phyloP scores from a whole-genome alignment of 305 asterid genomes.

The Solanum aculeatissimum region DNA sequence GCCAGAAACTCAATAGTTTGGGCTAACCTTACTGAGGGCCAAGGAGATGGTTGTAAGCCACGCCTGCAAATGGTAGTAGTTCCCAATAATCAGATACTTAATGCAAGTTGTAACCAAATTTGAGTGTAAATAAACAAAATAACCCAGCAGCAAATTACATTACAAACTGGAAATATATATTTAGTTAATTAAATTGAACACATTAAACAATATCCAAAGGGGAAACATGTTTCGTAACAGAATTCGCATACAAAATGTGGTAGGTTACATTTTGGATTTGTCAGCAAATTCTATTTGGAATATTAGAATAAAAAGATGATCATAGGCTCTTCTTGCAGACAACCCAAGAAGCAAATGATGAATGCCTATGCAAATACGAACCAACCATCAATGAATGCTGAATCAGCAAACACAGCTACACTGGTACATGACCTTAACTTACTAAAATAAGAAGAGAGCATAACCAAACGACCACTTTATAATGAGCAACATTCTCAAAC shows the following conservation, averaged over 20 bases:
- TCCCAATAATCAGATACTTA: neutral
- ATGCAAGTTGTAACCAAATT: neutral
- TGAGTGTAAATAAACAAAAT: neutral
- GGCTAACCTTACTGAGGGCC: slow-evolving; percentile 57
- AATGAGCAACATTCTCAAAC: neutral
- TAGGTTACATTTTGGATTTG: neutral
- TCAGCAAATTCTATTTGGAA: neutral
- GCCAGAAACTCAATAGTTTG: neutral
- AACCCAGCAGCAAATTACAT: neutral
- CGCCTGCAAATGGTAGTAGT: slow-evolving; percentile 25
- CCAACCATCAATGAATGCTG: neutral
- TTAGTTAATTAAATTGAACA: neutral
- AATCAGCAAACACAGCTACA: neutral
- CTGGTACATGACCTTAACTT: neutral
- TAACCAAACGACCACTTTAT: neutral
- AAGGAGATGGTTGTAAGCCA: slow-evolving; percentile 55
- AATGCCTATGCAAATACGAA: neutral
- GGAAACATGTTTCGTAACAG: neutral
- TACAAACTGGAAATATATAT: neutral
- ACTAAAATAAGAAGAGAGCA: neutral
- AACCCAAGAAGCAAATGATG: neutral
- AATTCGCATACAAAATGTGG: neutral
- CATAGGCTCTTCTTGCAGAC: neutral
- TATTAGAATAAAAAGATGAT: neutral
- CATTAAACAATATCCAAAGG: neutral